Base-by-base conservation (phyloP, 2,329 filamentous ascomycete genomes). In the Botryosphaeria agaves region DNA sequence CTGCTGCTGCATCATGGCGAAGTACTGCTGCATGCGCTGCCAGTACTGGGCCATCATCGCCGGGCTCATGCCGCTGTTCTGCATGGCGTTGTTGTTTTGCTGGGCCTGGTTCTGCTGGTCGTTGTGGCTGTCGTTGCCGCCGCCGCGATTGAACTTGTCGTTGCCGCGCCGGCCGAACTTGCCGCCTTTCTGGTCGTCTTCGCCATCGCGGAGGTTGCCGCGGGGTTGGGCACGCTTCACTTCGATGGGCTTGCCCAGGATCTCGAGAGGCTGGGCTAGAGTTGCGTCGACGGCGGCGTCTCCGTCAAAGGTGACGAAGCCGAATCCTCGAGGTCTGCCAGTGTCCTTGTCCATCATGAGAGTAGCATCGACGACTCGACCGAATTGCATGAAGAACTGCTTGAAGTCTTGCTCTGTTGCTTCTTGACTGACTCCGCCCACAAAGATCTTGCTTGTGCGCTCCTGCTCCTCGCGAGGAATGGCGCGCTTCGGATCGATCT, bases 291-390 rank as follows among this genome's bases (percentile, higher is more conserved):
- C 89, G 12, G 89, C 89, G 11, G 82, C 76, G 47, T 98, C 89
- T 41, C 77, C 91, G 56, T 98, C 89, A 44, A 98, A 98, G 0
- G 89, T 98, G 31, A 98, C 89, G 52, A 98, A 98, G 9, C 89
- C 89, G 47, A 98, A 98, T 2, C 89, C 89, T 48, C 89, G 71
- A 3, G 89, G 89, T 24, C 89, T 73, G n/a, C 89, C 89, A 1
- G 89, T 98, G 53, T 98, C 89, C 57, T 98, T 98, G 53, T 98
- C 89, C 75, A 98, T 98, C 89, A 98, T 98, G 2, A 98, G 72
- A 0, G 89, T 98, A 2, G 89, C 89, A 56, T 98, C 89, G 23
- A 98, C 77, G 14, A 98, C 89, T 36, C 87, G 76, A 17, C 89
- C 89, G 45, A 95, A 98, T 47, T 93, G 82, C 47, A 80, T 83